Base-by-base conservation (phyloP, 306 rosid species). In the Quercus berberidifolia region DNA sequence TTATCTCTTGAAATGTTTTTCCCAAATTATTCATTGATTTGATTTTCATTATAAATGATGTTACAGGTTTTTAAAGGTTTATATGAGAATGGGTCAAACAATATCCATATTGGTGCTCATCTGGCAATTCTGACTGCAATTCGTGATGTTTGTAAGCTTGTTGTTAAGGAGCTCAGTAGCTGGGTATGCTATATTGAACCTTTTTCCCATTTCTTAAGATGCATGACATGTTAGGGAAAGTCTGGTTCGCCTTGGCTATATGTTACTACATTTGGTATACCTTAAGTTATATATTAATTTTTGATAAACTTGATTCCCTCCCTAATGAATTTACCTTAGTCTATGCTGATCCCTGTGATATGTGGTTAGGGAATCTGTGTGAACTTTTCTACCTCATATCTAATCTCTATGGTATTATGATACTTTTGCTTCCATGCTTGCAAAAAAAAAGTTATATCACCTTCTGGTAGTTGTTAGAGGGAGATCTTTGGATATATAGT, bases 81-180 rank as follows among this genome's bases (percentile, higher is more conserved):
- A 70, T 91, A 93, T 41, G 98, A 96, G 60, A 90, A 93, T 81
- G 93, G 90, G 7, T 87, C 97, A 19, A 93, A 90, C 85, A 86
- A 55, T 51, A 78, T 86, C 74, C 99, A 96, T 68, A 93, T 91
- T 55, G 82, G 78, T 76, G 90, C 96, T 75, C 94, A 91, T 89
- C 96, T 96, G 51, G 80, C 98, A 75, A 90, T 93, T 77, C 85
- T 96, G 72, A 87, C 92, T 82, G 99, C 97, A 20, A 91, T 96
- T 74, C 98, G 99, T 23, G 99, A 96, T 89, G 99, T 96, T 89
- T 96, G 99, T 89, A 96, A 96, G 94, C 98, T 91, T 81, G 98
- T 92, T 82, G 96, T 91, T 43, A 96, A 90, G 89, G 97, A 93
- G 82, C 93, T 96, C 76, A 93, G 97, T 78, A 91, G 97, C 81